Percentiles rank a stretch among this genome's conserved stretches.
Conservation (phyloP, 345 rosid genomes). For the Corymbia maculata region DNA sequence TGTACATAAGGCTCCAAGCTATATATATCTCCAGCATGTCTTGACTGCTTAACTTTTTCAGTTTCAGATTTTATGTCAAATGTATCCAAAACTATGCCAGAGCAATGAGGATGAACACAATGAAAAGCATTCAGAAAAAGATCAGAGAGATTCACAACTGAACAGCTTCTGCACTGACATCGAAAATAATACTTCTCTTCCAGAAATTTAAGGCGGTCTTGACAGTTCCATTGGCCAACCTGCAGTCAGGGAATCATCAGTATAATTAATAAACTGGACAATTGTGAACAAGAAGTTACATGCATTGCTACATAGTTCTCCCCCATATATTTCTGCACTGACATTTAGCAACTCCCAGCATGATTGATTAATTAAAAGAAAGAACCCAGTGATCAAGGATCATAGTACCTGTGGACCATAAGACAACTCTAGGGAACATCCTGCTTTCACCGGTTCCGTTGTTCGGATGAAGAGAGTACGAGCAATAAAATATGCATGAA, state of each 20-base stretch:
- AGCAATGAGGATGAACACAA: slow-evolving; percentile 42
- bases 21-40: slow-evolving; percentile 2
- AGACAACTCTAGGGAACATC: slow-evolving; percentile 70
- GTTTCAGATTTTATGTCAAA: slow-evolving; percentile 16
- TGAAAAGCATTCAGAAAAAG: slow-evolving; percentile 58
- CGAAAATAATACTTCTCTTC: slow-evolving; percentile 61
- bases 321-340: not conserved
- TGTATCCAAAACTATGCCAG: slow-evolving; percentile 58
- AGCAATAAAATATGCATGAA: slow-evolving; percentile 80
- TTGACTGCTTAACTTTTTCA: slow-evolving; percentile 18
- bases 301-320: not conserved
- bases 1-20: slow-evolving; percentile 15
- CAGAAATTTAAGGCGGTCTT: slow-evolving; percentile 61
- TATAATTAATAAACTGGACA: not conserved
- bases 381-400: not conserved
- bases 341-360: not conserved
- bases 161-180: slow-evolving; percentile 68
- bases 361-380: not conserved
- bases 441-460: slow-evolving; percentile 46
- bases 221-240: slow-evolving; percentile 54
- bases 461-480: slow-evolving; percentile 55
- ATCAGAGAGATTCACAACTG: slow-evolving; percentile 49
- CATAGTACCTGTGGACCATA: slow-evolving; percentile 74
- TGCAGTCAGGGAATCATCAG: not conserved
- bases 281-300: not conserved